Evolutionary conservation across 129 eudicot species (phyloP).

Genomic region (Artemisia annua): DNA sequence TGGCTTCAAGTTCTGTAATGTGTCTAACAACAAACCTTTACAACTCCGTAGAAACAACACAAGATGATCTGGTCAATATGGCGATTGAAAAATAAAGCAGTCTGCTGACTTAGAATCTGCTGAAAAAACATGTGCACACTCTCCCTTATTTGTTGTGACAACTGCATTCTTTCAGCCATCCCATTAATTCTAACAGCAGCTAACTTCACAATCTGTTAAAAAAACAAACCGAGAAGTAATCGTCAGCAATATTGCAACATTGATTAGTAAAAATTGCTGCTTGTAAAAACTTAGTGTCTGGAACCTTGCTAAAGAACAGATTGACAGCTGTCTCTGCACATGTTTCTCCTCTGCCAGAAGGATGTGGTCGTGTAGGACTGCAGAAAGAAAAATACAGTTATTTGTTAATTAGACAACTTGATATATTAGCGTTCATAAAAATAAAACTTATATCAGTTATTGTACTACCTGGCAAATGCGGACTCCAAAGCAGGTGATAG

Average conservation of each 20-base stretch:
- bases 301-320: constrained; percentile 85
- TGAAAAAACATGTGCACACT: constrained; percentile 83
- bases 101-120: constrained; percentile 63
- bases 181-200: constrained; percentile 98
- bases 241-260: not conserved
- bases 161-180: constrained; percentile 85
- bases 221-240: not conserved
- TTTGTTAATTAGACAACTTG: constrained; percentile 19
- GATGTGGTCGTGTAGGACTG: constrained; percentile 87
- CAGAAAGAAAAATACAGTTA: constrained; percentile 21
- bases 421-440: not conserved
- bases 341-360: constrained; percentile 94
- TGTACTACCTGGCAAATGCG: constrained; percentile 80
- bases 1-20: constrained; percentile 8
- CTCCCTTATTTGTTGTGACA: constrained; percentile 81
- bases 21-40: constrained; percentile 67
- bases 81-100: constrained; percentile 74
- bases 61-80: constrained; percentile 96
- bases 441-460: no score
- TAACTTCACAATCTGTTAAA: constrained; percentile 71
- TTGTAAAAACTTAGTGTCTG: not conserved
- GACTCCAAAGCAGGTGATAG: constrained; percentile 86
- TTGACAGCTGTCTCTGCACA: constrained; percentile 93
- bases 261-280: not conserved
- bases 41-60: constrained; percentile 94